phyloP scores from a whole-genome alignment of 768 basidiomycete genomes.

The Pleurotus tuber-regium region DNA sequence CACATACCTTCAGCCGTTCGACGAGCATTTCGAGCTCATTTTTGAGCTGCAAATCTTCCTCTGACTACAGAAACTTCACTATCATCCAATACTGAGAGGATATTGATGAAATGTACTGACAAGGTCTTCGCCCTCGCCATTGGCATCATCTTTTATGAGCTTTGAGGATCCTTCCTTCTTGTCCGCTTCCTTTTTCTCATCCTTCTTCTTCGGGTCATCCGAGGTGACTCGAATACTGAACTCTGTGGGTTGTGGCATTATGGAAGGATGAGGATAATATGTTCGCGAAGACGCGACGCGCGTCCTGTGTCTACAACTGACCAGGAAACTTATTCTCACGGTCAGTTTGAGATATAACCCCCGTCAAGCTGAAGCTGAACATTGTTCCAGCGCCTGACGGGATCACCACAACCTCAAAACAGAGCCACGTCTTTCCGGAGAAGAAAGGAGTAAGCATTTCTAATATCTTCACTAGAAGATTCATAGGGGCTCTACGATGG shows the following conservation, averaged over 20 bases:
- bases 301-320: slow-evolving; percentile 29
- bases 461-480: too few relatives aligned
- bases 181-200: slow-evolving; percentile 42
- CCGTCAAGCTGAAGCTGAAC: too few relatives aligned
- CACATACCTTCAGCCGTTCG: slow-evolving; percentile 81
- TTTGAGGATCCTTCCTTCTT: slow-evolving; percentile 60
- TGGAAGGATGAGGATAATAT: slow-evolving; percentile 14
- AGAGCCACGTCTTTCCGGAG: too few relatives aligned
- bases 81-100: not conserved
- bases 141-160: slow-evolving; percentile 46
- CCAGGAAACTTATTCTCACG: slow-evolving; percentile 28
- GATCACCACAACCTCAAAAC: too few relatives aligned
- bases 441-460: too few relatives aligned
- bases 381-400: too few relatives aligned
- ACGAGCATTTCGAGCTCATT: slow-evolving; percentile 96
- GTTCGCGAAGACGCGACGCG: slow-evolving; percentile 38
- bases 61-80: slow-evolving; percentile 55
- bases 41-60: slow-evolving; percentile 92
- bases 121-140: slow-evolving; percentile 73
- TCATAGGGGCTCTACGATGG: too few relatives aligned
- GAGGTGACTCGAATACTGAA: slow-evolving; percentile 63
- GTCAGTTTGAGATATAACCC: too few relatives aligned
- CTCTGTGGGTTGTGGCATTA: slow-evolving; percentile 60
- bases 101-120: slow-evolving; percentile 44
- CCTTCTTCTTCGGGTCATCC: slow-evolving; percentile 75